Base-by-base conservation (phyloP, 2,329 filamentous ascomycete genomes). In the Boeremia exigua region DNA sequence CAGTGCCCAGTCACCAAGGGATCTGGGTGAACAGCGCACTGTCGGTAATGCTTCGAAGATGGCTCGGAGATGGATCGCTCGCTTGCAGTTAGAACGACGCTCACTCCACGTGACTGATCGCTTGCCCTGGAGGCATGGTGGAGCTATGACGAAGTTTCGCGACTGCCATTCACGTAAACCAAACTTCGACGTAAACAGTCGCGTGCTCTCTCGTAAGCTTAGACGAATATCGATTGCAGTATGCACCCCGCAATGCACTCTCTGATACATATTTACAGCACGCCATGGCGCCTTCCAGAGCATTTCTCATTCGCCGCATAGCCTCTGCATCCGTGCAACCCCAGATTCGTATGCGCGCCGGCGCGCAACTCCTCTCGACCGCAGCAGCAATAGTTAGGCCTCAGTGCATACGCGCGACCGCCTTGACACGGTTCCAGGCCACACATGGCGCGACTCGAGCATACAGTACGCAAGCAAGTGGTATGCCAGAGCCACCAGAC, bases 401-500 rank as follows among this genome's bases (percentile, higher is more conserved):
- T 36, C 52, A 15, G 23, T 51, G 50, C 48, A 52, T 39, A 36
- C 50, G 36, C n/a, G n/a, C 47, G 28, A 47, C 42, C n/a, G 47
- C 37, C 25, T 30, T 37, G 23, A 37, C 42, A 29, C 47, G 36
- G 36, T 19, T 38, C 3, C 47, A 30, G 53, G 43, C 42, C 17
- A 28, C 32, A 33, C 14, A 17, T 32, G 33, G 30, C 9, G 38
- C 47, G 43, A 54, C 27, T 11, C 50, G 67, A 54, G 39, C 59
- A 46, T 75, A 73, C 55, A 73, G 70, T 40, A 62, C 67, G 50
- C 51, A 60, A 38, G 58, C 54, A 39, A 43, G 40, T 12, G 48
- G 38, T n/a, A 39, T 45, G 23, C 39, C 63, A 30, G 68, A 79
- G 62, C 69, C 80, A 19, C 80, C 80, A 27, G 78, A 81, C 57